phyloP scores from a whole-genome alignment of 75 land plant genomes.

The Chamaecyparis obtusa region DNA sequence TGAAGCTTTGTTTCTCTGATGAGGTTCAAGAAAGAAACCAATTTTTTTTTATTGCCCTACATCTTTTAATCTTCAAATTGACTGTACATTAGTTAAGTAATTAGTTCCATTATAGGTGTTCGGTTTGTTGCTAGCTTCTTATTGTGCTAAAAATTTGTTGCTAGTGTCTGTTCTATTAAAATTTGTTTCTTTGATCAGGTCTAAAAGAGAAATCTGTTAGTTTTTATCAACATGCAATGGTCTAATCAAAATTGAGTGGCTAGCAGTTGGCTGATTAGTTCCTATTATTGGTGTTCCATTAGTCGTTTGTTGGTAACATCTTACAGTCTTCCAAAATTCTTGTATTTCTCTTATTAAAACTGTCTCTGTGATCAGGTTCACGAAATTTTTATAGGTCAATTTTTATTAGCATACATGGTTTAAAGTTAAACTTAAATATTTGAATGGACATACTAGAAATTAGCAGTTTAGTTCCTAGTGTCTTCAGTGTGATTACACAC shows the following conservation, averaged over 20 bases:
- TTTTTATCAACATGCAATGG: neutral
- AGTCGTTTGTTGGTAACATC: neutral
- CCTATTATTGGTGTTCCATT: conserved; percentile 28
- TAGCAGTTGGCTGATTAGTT: neutral
- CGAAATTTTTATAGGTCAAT: neutral
- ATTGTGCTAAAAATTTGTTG: neutral
- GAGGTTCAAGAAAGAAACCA: neutral
- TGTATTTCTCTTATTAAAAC: neutral
- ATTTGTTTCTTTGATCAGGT: neutral
- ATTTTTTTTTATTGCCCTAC: neutral
- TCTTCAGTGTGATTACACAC: neutral
- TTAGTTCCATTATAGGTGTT: conserved; percentile 19
- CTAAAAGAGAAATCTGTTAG: neutral
- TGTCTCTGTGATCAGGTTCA: neutral
- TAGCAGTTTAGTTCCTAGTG: neutral
- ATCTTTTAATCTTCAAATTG: neutral
- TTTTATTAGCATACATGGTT: neutral
- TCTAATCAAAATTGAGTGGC: neutral
- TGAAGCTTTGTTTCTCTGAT: neutral
- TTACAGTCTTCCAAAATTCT: neutral
- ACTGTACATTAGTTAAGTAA: neutral
- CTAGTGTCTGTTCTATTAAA: neutral
- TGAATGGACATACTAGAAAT: neutral
- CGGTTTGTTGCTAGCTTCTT: neutral
- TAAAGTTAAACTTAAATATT: neutral